These are phyloP conservation scores for Ophiostoma ips DNA, from an alignment of 2,329 filamentous ascomycete species.

Conservation along the genomic window DNA sequence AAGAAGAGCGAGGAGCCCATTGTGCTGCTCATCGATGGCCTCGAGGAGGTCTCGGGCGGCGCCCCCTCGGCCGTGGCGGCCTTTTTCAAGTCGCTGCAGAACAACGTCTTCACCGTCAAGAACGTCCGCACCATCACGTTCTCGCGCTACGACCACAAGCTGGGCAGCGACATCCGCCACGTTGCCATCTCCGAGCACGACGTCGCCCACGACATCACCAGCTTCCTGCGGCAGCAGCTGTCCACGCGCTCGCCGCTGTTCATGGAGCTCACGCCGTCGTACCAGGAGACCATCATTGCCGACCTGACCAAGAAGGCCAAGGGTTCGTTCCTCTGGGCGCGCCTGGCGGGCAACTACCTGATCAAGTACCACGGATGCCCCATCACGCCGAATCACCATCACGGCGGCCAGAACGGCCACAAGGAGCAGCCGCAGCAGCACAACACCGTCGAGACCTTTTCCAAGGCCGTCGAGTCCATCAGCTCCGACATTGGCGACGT, in stretches of 20 bases:
- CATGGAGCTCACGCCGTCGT: conserved; percentile 12
- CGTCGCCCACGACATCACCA: conserved; percentile 22
- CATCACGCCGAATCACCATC: background rate
- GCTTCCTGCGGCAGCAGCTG: conserved; percentile 17
- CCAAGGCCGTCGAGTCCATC: conserved; percentile 15
- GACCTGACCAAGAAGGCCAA: conserved; percentile 21
- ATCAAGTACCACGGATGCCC: conserved; percentile 12
- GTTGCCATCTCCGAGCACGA: conserved; percentile 21
- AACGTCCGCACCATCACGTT: conserved; percentile 23
- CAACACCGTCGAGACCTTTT: conserved; percentile 9
- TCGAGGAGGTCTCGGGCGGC: conserved; percentile 22
- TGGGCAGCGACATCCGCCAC: conserved; percentile 19
- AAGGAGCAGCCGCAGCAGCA: conserved; percentile 11
- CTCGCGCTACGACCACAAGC: conserved; percentile 21
- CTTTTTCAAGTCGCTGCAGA: conserved; percentile 21
- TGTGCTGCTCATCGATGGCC: conserved; percentile 24
- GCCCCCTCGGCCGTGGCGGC: conserved; percentile 13
- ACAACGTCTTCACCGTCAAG: conserved; percentile 17
- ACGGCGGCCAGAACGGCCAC: conserved; percentile 8
- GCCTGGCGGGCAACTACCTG: conserved; percentile 20
- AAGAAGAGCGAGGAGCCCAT: conserved; percentile 19
- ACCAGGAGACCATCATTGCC: conserved; percentile 17
- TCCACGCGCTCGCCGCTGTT: conserved; percentile 14
- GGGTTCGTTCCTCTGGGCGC: conserved; percentile 26
- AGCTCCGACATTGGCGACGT: conserved; percentile 16